These are phyloP conservation scores for Saturnispora gosingensis DNA, from an alignment of 805 yeast genomes.

Conservation along the genomic window DNA sequence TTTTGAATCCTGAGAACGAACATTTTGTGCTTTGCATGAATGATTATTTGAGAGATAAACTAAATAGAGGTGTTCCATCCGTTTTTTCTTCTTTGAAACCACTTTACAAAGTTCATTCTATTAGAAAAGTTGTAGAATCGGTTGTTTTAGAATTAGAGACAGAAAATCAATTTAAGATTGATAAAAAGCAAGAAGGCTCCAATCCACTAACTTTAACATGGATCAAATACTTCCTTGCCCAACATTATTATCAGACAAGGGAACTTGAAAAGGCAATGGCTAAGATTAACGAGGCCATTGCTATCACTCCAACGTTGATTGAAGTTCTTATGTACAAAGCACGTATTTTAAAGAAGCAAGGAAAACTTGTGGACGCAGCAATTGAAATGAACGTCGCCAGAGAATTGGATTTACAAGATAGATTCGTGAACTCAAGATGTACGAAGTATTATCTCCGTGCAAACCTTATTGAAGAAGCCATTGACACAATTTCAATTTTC, in stretches of 20 bases:
- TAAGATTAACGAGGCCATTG: slow-evolving; percentile 52
- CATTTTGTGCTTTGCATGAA: slow-evolving; percentile 35
- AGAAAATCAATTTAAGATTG: slow-evolving; percentile 7
- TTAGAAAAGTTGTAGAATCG: slow-evolving; percentile 36
- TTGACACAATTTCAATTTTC: slow-evolving; percentile 65
- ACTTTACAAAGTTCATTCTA: slow-evolving; percentile 44
- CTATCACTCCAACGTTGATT: slow-evolving; percentile 73
- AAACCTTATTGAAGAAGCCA: slow-evolving; percentile 62
- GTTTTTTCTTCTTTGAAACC: slow-evolving; percentile 81
- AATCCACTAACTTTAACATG: slow-evolving; percentile 47
- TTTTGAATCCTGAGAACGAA: slow-evolving; percentile 41
- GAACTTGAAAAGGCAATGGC: slow-evolving; percentile 46
- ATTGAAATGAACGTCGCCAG: slow-evolving; percentile 63
- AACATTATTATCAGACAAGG: slow-evolving; percentile 55
- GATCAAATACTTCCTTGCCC: slow-evolving; percentile 72
- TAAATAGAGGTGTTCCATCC: slow-evolving; percentile 81
- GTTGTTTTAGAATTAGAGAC: slow-evolving; percentile 43
- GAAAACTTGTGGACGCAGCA: slow-evolving; percentile 55
- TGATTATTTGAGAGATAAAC: slow-evolving; percentile 49
- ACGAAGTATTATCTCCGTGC: slow-evolving; percentile 78
- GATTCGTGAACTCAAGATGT: slow-evolving; percentile 83
- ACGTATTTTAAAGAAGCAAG: slow-evolving; percentile 63
- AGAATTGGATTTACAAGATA: slow-evolving; percentile 72
- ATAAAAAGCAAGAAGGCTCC: slow-evolving; percentile 15
- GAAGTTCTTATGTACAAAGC: slow-evolving; percentile 79